A percentile compares a stretch with the other conserved stretches of the same genome.
Evolutionary conservation across 176 grass and related monocot genomes (phyloP).

Genomic region (Rhipidocladum racemiflorum): DNA sequence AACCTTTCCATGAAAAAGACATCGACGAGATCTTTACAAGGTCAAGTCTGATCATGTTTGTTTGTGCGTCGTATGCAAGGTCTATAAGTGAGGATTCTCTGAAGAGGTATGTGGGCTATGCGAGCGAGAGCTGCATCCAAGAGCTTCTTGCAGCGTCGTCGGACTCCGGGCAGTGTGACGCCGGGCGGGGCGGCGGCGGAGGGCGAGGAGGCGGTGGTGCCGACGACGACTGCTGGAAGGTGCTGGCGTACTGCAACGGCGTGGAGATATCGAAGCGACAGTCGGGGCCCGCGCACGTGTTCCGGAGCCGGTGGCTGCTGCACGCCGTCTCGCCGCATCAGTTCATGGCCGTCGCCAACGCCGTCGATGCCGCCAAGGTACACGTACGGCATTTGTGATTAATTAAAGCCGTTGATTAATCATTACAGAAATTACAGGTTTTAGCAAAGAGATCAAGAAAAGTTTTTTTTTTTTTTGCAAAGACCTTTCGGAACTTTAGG

Average conservation of each 20-base stretch:
- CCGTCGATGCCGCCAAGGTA: constrained; percentile 96
- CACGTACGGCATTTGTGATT: background rate
- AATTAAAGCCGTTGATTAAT: background rate
- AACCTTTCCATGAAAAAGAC: background rate
- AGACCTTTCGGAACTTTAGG: background rate
- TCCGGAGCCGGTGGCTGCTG: constrained; percentile 85
- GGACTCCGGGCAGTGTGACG: constrained; percentile 43
- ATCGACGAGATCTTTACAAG: background rate
- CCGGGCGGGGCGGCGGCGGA: background rate
- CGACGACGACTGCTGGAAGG: constrained; percentile 69
- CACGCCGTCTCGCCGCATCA: constrained; percentile 74
- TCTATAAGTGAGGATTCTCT: constrained; percentile 91
- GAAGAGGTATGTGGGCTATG: constrained; percentile 81
- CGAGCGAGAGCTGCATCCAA: constrained; percentile 98
- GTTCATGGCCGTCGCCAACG: constrained; percentile 89
- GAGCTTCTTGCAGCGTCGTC: constrained; percentile 91
- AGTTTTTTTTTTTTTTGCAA: too few relatives aligned
- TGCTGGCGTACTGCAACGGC: constrained; percentile 74
- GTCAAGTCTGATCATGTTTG: background rate
- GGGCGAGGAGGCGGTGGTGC: background rate
- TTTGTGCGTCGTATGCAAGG: constrained; percentile 23
- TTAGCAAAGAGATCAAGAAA: background rate
- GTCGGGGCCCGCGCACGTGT: constrained; percentile 57
- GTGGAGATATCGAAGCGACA: constrained; percentile 86
- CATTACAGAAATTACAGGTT: background rate